Percentiles rank a stretch among this genome's conserved stretches.
phyloP scores from a whole-genome alignment of 441 rosid species.

The Mallotus repandus region DNA sequence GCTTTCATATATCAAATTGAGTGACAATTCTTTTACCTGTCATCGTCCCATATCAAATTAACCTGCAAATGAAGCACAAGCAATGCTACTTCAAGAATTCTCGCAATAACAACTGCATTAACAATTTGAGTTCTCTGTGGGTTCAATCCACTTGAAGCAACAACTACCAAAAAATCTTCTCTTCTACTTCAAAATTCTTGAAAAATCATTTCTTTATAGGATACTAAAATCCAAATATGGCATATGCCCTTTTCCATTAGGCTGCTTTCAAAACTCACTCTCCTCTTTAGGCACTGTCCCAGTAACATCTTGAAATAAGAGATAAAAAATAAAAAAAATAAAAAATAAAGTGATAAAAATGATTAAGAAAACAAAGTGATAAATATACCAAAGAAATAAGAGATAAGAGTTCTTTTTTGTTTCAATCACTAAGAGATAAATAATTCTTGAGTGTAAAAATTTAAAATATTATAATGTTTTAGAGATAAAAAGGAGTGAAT shows the following conservation, averaged over 20 bases:
- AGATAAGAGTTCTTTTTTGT: too few relatives aligned
- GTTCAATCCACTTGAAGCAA: slow-evolving; percentile 69
- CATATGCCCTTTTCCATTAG: slow-evolving; percentile 56
- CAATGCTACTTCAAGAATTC: slow-evolving; percentile 72
- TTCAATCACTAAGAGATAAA: too few relatives aligned
- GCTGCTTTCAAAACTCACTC: slow-evolving; percentile 70
- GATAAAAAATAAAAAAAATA: too few relatives aligned
- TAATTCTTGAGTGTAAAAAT: too few relatives aligned
- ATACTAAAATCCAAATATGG: slow-evolving; percentile 69
- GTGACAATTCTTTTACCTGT: slow-evolving; percentile 62
- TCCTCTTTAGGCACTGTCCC: slow-evolving; percentile 56
- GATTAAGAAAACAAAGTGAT: too few relatives aligned
- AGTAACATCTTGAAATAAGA: slow-evolving; percentile 36
- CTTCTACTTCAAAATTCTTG: slow-evolving; percentile 57
- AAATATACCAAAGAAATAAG: too few relatives aligned
- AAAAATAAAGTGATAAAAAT: too few relatives aligned
- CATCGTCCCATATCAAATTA: slow-evolving; percentile 71
- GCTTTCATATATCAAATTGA: too few relatives aligned
- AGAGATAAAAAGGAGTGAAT: too few relatives aligned
- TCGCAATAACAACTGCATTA: slow-evolving; percentile 77
- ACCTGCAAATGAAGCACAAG: slow-evolving; percentile 77
- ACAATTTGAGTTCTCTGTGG: slow-evolving; percentile 79
- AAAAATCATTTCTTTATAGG: slow-evolving; percentile 47
- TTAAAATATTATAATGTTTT: too few relatives aligned
- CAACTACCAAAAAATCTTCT: slow-evolving; percentile 64